A percentile compares a stretch with the other conserved stretches of the same genome.
phyloP scores from a whole-genome alignment of 2,329 filamentous ascomycete species.

The Aspergillus sergii region DNA sequence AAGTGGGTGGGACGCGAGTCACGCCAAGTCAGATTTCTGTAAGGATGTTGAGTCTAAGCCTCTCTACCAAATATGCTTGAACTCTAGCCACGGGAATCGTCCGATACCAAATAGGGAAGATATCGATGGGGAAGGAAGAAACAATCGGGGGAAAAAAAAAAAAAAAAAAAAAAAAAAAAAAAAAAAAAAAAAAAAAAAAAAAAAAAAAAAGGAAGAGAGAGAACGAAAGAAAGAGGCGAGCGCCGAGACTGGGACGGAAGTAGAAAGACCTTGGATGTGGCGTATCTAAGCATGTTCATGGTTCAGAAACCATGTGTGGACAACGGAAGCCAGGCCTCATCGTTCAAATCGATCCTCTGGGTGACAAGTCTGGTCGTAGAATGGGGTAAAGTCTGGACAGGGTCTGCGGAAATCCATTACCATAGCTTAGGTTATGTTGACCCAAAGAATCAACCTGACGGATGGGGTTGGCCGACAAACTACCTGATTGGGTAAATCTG shows the following conservation, averaged over 20 bases:
- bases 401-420: conserved; percentile 18
- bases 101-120: neutral
- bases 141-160: neutral
- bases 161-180: neutral
- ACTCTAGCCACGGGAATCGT: conserved; percentile 3
- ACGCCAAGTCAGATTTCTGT: conserved; percentile 2
- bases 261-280: neutral
- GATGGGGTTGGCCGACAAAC: conserved; percentile 11
- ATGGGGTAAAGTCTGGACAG: conserved; percentile 9
- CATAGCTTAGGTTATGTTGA: conserved; percentile 13
- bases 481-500: conserved; percentile 6
- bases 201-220: neutral
- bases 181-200: no score
- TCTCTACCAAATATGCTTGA: conserved; percentile 10
- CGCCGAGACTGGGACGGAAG: neutral
- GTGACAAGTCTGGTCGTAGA: neutral
- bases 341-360: neutral
- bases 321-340: neutral
- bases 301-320: neutral
- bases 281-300: neutral
- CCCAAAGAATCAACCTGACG: conserved; percentile 9
- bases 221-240: neutral
- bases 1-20: conserved; percentile 14
- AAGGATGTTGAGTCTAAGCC: conserved; percentile 10
- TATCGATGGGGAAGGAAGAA: neutral